A percentile compares a stretch with the other conserved stretches of the same genome.
phyloP scores from a whole-genome alignment of 1,139 yeast genomes.

The Lodderomyces beijingensis region DNA sequence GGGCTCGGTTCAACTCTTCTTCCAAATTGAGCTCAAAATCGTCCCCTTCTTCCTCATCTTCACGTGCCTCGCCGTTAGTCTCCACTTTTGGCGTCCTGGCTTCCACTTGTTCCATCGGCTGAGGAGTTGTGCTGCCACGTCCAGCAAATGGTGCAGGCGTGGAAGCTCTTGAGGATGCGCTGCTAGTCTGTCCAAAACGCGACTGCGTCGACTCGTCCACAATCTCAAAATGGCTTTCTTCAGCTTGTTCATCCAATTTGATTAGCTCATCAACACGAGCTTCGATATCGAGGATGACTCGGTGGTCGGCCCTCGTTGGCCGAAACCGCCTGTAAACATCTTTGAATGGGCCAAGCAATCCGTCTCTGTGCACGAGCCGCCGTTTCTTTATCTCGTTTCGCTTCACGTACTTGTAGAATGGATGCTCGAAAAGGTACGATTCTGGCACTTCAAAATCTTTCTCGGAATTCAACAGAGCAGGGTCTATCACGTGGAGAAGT shows the following conservation, averaged over 20 bases:
- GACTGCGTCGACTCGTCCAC: slow-evolving; percentile 41
- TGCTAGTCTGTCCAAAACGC: slow-evolving; percentile 18
- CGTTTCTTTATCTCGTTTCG: slow-evolving; percentile 37
- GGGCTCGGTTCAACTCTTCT: slow-evolving; percentile 37
- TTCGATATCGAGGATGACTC: slow-evolving; percentile 65
- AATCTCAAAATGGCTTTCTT: slow-evolving; percentile 73
- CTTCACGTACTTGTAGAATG: slow-evolving; percentile 40
- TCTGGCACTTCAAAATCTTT: slow-evolving; percentile 38
- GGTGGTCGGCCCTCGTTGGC: slow-evolving; percentile 45
- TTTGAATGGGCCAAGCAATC: slow-evolving; percentile 72
- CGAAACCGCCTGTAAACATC: slow-evolving; percentile 47
- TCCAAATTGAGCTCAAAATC: slow-evolving; percentile 16
- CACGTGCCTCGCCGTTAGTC: not conserved
- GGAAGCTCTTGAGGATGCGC: slow-evolving; percentile 23
- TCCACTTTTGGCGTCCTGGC: slow-evolving; percentile 25
- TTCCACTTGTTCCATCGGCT: slow-evolving; percentile 25
- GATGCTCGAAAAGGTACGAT: slow-evolving; percentile 40
- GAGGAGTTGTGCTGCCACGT: slow-evolving; percentile 4
- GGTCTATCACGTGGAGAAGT: slow-evolving; percentile 61
- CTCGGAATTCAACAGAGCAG: slow-evolving; percentile 34
- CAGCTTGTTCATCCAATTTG: slow-evolving; percentile 76
- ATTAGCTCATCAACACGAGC: slow-evolving; percentile 73
- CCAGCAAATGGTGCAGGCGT: slow-evolving; percentile 15
- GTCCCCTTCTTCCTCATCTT: slow-evolving; percentile 18
- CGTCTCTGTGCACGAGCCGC: slow-evolving; percentile 62